Evolutionary conservation across 2,329 filamentous ascomycete species (phyloP), one percentile per base, ranked within the genome.

Genomic region (Colletotrichum eleusines): DNA sequence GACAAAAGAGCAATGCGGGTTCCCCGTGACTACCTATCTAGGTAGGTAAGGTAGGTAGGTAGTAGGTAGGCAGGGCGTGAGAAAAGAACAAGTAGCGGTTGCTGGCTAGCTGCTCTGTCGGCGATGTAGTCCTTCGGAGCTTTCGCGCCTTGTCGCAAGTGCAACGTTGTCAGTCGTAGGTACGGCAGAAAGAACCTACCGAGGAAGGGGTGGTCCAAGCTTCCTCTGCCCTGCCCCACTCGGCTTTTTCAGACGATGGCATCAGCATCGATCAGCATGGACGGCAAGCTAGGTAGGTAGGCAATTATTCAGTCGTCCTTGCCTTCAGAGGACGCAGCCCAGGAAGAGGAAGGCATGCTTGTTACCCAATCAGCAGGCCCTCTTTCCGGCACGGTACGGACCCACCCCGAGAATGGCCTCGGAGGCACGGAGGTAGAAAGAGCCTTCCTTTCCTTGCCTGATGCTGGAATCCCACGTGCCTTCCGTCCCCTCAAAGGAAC

Each of bases 401-500:
- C 26, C 48, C 18, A 40, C 33, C 6, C 33, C 33, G 46, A 59
- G 18, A 35, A 63, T 31, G 12, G 35, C 48, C 53, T 44, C 60
- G 60, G 48, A 53, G 60, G 18, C 33, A 63, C 60, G 35, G 48
- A 35, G 60, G 33, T 33, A 42, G 66, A 65, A 65, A 48, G 38
- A n/a, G n/a, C n/a, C n/a, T n/a, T n/a, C n/a, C n/a, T n/a, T n/a
- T n/a, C n/a, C 40, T 62, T 62, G 61, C 63, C 63, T 61, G 63
- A 62, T 33, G 50, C 42, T 66, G 63, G 55, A 31, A 61, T 46
- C 42, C 63, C 57, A 35, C 42, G 57, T 67, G n/a, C 18, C 38
- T 31, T 57, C 63, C 48, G 62, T 35, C 9, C 31, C 23, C 28
- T 66, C 57, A 70, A 66, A 58, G 40, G 54, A 62, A n/a, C n/a